Evolutionary conservation across 768 basidiomycete species (phyloP), one percentile per base, ranked within the genome.

Genomic region (Collybiopsis luxurians): DNA sequence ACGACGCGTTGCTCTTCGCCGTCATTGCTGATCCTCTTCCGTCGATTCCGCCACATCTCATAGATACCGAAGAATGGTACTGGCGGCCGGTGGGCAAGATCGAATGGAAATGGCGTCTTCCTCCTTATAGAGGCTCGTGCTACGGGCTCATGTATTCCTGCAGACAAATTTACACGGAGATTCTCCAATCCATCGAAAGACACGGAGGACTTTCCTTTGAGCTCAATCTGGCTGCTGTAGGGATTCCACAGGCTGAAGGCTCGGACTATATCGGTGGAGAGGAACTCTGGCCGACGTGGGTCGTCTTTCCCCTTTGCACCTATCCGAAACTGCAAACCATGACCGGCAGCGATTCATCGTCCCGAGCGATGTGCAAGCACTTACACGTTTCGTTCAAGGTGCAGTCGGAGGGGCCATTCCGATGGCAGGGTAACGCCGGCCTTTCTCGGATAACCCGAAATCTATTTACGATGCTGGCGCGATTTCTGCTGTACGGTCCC

Each of bases 391-490:
- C 50, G 21, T 26, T 51, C 13, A 39, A 34, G 23, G 19, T 39
- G 17, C 50, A 51, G n/a, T 36, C 50, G 24, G 36, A 51, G 13
- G 1, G 23, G 9, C 23, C 19, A 24, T 39, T 12, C n/a, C n/a
- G 50, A 5, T 51, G 50, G 50, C 36, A 23, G 6, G 36, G 11
- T 6, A 51, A 10, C n/a, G 28, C 12, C 2, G 50, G 50, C 21
- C 50, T 51, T 2, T 15, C 50, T 15, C 10, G 15, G 23, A 7
- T 39, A 9, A 24, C 23, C 2, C 23, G 19, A 24, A 51, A 6
- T 40, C 50, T 51, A 10, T 51, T 51, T 23, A 51, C 50, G 0
- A 51, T 51, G 50, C 38, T 51, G 23, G 50, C 50, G 19, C 31
- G 34, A 23, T 51, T 51, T 39, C 23, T 51, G 38, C 21, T 51